Evolutionary conservation across 2,329 filamentous ascomycete species (phyloP).

Genomic region (Ceratocystis harringtonii): DNA sequence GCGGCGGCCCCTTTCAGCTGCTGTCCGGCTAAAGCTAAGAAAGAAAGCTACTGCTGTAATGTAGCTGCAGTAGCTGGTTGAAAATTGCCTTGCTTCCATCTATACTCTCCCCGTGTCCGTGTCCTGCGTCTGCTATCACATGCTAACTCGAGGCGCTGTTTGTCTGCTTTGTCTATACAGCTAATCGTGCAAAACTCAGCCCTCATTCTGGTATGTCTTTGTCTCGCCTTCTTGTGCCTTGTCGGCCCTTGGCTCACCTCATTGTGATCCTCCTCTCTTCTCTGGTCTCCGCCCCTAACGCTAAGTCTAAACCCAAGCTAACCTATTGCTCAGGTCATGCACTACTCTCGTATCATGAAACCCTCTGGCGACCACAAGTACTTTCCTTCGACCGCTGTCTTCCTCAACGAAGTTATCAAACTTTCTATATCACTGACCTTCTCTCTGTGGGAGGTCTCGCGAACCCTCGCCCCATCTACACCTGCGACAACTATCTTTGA

Average conservation of each 20-base stretch:
- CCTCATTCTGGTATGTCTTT: slow-evolving; percentile 46
- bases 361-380: slow-evolving; percentile 69
- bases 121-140: neutral
- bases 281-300: neutral
- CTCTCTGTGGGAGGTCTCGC: slow-evolving; percentile 74
- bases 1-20: too few relatives aligned
- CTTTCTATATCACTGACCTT: slow-evolving; percentile 73
- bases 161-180: slow-evolving; percentile 27
- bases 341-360: slow-evolving; percentile 93
- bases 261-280: neutral
- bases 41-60: too few relatives aligned
- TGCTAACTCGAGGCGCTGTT: neutral
- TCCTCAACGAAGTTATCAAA: slow-evolving; percentile 86
- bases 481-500: slow-evolving; percentile 67
- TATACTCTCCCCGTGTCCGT: neutral
- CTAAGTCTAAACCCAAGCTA: neutral
- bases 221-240: neutral
- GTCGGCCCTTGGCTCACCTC: neutral
- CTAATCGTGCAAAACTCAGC: slow-evolving; percentile 63
- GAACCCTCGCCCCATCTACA: slow-evolving; percentile 60
- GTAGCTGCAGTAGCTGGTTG: neutral
- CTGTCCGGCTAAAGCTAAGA: too few relatives aligned
- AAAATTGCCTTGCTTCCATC: neutral
- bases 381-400: slow-evolving; percentile 83
- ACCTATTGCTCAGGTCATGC: slow-evolving; percentile 51